A percentile compares a stretch with the other conserved stretches of the same genome.
Conservation (phyloP, 352 stramenopile species). For the Phytophthora capsici region DNA sequence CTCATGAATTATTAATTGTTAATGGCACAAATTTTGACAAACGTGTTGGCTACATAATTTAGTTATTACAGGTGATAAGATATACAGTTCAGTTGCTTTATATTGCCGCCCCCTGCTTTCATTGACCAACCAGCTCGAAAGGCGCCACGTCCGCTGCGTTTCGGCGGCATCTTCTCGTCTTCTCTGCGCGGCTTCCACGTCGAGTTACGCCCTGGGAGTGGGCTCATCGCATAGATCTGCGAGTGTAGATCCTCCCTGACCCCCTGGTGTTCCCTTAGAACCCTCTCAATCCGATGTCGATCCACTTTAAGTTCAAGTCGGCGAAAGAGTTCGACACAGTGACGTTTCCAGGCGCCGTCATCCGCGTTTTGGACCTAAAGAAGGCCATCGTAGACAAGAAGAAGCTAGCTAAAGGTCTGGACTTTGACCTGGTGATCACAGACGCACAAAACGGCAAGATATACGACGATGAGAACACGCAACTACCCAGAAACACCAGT, state of each 20-base stretch:
- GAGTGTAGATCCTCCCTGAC: background rate
- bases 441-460: conserved; percentile 93
- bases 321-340: conserved; percentile 91
- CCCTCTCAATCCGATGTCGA: conserved; percentile 63
- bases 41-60: too few relatives aligned
- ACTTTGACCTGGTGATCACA: conserved; percentile 93
- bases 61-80: too few relatives aligned
- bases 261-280: background rate
- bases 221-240: conserved; percentile 14
- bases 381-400: conserved; percentile 94
- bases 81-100: too few relatives aligned
- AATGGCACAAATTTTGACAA: too few relatives aligned
- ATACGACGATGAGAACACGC: conserved; percentile 92
- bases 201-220: background rate
- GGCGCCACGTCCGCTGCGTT: conserved; percentile 5
- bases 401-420: conserved; percentile 91
- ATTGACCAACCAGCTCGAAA: conserved; percentile 12
- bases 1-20: too few relatives aligned
- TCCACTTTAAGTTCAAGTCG: conserved; percentile 93
- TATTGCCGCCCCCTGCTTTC: too few relatives aligned
- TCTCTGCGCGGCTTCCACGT: conserved; percentile 3
- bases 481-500: conserved; percentile 91
- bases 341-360: conserved; percentile 84
- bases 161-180: conserved; percentile 6
- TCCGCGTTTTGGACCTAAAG: conserved; percentile 91